Evolutionary conservation across 1,139 yeast genomes (phyloP).

Genomic region (Debaryomycetaceae sp.): DNA sequence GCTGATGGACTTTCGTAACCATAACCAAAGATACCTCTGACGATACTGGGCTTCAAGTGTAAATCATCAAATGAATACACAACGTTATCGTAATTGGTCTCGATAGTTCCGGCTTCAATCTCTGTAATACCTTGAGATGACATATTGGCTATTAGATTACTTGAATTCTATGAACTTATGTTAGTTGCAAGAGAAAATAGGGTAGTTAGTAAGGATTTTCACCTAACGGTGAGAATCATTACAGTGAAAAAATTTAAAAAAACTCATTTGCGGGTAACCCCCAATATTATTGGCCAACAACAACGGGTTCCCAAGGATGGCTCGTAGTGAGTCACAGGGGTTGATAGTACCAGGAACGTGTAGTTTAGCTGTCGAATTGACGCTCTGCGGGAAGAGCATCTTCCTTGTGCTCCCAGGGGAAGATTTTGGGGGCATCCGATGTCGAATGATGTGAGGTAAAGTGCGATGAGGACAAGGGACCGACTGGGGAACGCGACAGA

Average conservation of each 20-base stretch:
- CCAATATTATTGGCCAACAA: not conserved
- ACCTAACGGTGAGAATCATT: not conserved
- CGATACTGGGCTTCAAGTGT: constrained; percentile 72
- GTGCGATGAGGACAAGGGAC: not conserved
- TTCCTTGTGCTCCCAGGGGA: constrained; percentile 37
- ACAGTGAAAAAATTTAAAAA: not conserved
- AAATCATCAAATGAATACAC: constrained; percentile 87
- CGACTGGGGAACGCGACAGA: not conserved
- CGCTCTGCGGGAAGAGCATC: constrained; percentile 1
- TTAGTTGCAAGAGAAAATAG: not conserved
- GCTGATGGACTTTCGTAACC: constrained; percentile 98
- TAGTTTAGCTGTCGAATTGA: not conserved
- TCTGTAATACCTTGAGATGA: constrained; percentile 68
- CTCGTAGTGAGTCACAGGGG: no score
- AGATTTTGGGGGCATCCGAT: constrained; percentile 19
- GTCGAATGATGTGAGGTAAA: not conserved
- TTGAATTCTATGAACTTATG: not conserved
- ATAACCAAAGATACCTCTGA: constrained; percentile 91
- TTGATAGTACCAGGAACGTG: not conserved
- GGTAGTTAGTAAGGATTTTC: not conserved
- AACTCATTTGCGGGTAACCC: not conserved
- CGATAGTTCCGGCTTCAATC: constrained; percentile 80
- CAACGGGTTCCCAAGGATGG: no score
- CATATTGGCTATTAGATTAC: constrained; percentile 17
- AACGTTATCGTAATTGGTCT: constrained; percentile 96